Evolutionary conservation across 2,329 filamentous ascomycete species (phyloP).

Genomic region (Mariannaea sp.): DNA sequence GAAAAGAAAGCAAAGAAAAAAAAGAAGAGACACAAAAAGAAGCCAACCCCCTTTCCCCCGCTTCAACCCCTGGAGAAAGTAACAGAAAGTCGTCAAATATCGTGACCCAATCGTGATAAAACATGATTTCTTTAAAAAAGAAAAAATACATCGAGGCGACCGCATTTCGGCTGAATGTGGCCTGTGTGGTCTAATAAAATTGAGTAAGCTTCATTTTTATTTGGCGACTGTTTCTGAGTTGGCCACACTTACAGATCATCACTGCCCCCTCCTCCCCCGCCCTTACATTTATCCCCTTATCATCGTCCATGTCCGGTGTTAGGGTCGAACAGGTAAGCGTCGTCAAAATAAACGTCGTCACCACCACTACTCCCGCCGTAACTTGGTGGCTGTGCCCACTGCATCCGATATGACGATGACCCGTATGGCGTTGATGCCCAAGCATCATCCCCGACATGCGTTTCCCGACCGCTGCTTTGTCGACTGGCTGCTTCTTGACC

Average conservation of each 20-base stretch:
- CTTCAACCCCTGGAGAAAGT: too few relatives aligned
- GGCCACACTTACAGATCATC: constrained; percentile 17
- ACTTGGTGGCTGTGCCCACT: constrained; percentile 38
- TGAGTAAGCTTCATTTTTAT: too few relatives aligned
- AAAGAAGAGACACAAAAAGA: too few relatives aligned
- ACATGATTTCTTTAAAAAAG: background rate
- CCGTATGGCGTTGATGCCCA: constrained; percentile 39
- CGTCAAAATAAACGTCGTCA: constrained; percentile 43
- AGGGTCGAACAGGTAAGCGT: constrained; percentile 39
- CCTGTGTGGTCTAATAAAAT: constrained; percentile 6
- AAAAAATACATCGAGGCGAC: background rate
- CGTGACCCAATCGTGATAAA: constrained; percentile 19
- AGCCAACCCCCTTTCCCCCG: too few relatives aligned
- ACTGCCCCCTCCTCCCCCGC: background rate
- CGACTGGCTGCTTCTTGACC: constrained; percentile 52
- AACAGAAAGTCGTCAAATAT: constrained; percentile 21
- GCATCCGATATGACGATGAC: constrained; percentile 32
- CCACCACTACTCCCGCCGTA: constrained; percentile 42
- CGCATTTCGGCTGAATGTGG: background rate
- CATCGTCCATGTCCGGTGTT: constrained; percentile 24
- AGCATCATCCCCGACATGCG: constrained; percentile 43
- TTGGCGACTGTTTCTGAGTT: too few relatives aligned
- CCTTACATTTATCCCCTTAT: too few relatives aligned
- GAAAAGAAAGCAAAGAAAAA: too few relatives aligned
- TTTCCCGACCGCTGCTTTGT: constrained; percentile 46